These are phyloP conservation scores for Trypanosoma grayi DNA, from an alignment of 208 protist species.

Conservation along the genomic window DNA sequence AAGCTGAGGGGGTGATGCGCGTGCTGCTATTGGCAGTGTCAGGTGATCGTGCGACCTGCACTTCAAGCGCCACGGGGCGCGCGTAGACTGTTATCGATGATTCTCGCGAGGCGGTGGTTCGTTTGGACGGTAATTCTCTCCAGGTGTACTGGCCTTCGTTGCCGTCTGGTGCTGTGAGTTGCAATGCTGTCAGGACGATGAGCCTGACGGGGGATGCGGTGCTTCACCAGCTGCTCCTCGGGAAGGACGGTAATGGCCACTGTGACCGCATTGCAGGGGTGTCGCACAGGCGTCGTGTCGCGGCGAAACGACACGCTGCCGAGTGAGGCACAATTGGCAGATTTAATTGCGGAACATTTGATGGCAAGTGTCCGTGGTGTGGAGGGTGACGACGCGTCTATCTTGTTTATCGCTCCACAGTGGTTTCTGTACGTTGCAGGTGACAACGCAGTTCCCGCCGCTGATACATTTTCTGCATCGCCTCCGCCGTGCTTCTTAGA, in stretches of 20 bases:
- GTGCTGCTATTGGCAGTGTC: constrained; percentile 1
- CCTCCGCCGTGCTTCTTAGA: not conserved
- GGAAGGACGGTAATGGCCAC: not conserved
- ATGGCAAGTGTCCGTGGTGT: not conserved
- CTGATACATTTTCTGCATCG: not conserved
- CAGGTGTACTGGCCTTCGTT: not conserved
- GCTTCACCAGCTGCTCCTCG: not conserved
- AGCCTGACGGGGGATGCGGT: constrained; percentile 4
- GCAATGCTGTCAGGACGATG: not conserved
- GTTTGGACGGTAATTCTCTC: constrained; percentile 1
- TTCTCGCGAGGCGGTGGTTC: not conserved
- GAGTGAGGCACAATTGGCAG: not conserved
- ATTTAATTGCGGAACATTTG: constrained; percentile 5
- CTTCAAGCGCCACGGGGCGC: not conserved
- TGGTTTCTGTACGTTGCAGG: constrained; percentile 14
- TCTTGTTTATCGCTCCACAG: not conserved
- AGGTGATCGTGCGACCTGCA: not conserved
- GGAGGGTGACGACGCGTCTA: not conserved
- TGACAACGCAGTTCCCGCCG: constrained; percentile 2
- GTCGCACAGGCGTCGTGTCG: not conserved
- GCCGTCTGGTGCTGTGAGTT: not conserved
- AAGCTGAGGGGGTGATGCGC: not conserved
- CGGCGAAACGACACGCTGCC: not conserved
- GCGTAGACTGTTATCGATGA: not conserved
- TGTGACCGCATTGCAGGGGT: not conserved